A percentile compares a stretch with the other conserved stretches of the same genome.
Evolutionary conservation across 2,329 filamentous ascomycete genomes (phyloP).

Genomic region (Atkinsonella hypoxylon): DNA sequence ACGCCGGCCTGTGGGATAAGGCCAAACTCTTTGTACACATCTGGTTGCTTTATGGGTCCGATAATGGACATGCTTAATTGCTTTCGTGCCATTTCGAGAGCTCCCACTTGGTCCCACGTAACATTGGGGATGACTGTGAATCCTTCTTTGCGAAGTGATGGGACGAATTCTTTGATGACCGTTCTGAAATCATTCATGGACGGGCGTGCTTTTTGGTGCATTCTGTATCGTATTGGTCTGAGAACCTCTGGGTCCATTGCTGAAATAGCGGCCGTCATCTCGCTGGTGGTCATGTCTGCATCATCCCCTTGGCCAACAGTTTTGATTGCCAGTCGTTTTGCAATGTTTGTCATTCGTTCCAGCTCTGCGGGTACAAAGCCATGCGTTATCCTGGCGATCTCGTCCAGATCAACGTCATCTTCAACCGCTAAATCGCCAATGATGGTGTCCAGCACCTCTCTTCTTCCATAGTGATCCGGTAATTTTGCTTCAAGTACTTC

Average conservation of each 20-base stretch:
- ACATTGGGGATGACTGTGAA: slow-evolving; percentile 91
- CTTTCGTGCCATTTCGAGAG: slow-evolving; percentile 64
- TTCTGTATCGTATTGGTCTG: background rate
- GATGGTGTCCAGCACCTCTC: slow-evolving; percentile 64
- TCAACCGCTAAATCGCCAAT: slow-evolving; percentile 53
- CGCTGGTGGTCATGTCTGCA: slow-evolving; percentile 8
- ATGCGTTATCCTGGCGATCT: slow-evolving; percentile 72
- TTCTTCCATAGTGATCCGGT: slow-evolving; percentile 65
- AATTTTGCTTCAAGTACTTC: slow-evolving; percentile 80
- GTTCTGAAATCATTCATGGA: slow-evolving; percentile 49
- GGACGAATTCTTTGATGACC: slow-evolving; percentile 51
- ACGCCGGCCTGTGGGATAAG: slow-evolving; percentile 76
- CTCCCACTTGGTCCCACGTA: slow-evolving; percentile 87
- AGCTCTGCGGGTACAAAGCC: slow-evolving; percentile 91
- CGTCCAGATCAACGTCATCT: slow-evolving; percentile 58
- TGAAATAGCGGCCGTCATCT: slow-evolving; percentile 4
- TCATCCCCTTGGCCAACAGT: slow-evolving; percentile 18
- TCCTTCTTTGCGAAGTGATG: slow-evolving; percentile 72
- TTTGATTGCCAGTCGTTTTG: slow-evolving; percentile 26
- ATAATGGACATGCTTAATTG: slow-evolving; percentile 80
- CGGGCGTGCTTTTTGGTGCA: slow-evolving; percentile 6
- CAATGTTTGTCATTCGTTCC: slow-evolving; percentile 44
- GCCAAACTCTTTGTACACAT: slow-evolving; percentile 63
- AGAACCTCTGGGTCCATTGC: slow-evolving; percentile 1
- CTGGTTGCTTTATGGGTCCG: slow-evolving; percentile 73